phyloP scores from a whole-genome alignment of 306 rosid species.

The Cicer pinnatifidum region DNA sequence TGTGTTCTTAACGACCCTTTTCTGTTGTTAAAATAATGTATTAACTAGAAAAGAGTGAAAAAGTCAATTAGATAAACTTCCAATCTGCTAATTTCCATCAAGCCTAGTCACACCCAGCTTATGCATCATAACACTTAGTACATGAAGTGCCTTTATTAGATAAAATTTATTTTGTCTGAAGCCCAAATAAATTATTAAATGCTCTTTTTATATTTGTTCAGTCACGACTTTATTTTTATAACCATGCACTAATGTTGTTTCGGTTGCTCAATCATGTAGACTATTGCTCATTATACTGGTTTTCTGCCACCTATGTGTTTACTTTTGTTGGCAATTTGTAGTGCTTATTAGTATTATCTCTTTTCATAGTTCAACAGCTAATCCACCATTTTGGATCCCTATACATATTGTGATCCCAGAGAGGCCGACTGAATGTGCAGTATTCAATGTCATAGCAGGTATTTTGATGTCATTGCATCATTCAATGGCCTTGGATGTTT shows the following conservation, averaged over 20 bases:
- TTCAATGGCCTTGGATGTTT: constrained; percentile 31
- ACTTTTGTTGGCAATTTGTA: constrained; percentile 35
- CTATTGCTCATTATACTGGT: constrained; percentile 17
- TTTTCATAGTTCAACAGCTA: constrained; percentile 72
- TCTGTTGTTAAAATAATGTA: not conserved
- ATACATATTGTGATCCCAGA: constrained; percentile 94
- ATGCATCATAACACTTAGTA: not conserved
- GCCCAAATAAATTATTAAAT: not conserved
- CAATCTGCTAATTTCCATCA: not conserved
- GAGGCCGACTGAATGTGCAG: constrained; percentile 96
- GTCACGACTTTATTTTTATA: not conserved
- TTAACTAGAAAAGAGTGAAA: not conserved
- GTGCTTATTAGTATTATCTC: constrained; percentile 39
- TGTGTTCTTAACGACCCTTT: not conserved
- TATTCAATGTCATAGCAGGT: constrained; percentile 95
- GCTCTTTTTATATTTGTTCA: constrained; percentile 15
- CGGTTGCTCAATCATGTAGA: constrained; percentile 4
- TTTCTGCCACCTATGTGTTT: constrained; percentile 30
- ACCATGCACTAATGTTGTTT: not conserved
- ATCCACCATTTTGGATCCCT: constrained; percentile 98
- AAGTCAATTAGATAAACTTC: constrained; percentile 12
- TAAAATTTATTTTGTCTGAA: too few relatives aligned
- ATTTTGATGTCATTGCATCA: constrained; percentile 47
- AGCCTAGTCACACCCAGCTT: not conserved
- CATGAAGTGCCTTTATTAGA: not conserved